Evolutionary conservation across 192 early-diverging fungal genomes (phyloP).

Genomic region (Pecoramyces ruminantium): DNA sequence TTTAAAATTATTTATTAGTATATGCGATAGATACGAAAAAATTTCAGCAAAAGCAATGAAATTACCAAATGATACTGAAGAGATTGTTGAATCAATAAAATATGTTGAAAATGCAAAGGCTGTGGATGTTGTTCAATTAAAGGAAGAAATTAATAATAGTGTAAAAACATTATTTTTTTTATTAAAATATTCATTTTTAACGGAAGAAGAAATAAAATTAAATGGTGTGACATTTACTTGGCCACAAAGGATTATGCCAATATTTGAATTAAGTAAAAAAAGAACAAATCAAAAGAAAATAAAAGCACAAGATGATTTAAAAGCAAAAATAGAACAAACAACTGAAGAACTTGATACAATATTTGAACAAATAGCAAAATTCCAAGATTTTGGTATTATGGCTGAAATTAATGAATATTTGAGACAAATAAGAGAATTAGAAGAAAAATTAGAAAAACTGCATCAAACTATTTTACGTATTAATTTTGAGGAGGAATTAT

Average conservation of each 20-base stretch:
- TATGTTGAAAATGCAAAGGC: not conserved
- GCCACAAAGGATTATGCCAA: conserved; percentile 14
- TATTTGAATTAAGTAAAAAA: conserved; percentile 43
- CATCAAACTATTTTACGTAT: conserved; percentile 18
- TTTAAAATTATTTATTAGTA: not conserved
- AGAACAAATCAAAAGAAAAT: conserved; percentile 41
- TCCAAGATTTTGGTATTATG: conserved; percentile 44
- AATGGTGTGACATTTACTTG: not conserved
- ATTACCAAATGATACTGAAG: not conserved
- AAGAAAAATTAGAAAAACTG: conserved; percentile 24
- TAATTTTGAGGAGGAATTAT: conserved; percentile 35
- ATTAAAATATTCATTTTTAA: not conserved
- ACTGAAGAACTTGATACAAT: conserved; percentile 35
- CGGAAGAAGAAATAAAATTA: not conserved
- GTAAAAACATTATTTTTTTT: not conserved
- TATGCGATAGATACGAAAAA: conserved; percentile 41
- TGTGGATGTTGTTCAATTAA: not conserved
- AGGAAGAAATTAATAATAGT: not conserved
- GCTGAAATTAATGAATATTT: conserved; percentile 35
- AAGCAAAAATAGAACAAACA: conserved; percentile 28
- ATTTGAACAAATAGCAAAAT: conserved; percentile 31
- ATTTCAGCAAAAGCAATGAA: conserved; percentile 12
- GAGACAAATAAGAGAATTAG: conserved; percentile 34
- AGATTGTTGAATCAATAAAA: not conserved
- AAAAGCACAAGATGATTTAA: conserved; percentile 43